Conservation (phyloP, 2,329 filamentous ascomycete species). For the Fusarium sororula region DNA sequence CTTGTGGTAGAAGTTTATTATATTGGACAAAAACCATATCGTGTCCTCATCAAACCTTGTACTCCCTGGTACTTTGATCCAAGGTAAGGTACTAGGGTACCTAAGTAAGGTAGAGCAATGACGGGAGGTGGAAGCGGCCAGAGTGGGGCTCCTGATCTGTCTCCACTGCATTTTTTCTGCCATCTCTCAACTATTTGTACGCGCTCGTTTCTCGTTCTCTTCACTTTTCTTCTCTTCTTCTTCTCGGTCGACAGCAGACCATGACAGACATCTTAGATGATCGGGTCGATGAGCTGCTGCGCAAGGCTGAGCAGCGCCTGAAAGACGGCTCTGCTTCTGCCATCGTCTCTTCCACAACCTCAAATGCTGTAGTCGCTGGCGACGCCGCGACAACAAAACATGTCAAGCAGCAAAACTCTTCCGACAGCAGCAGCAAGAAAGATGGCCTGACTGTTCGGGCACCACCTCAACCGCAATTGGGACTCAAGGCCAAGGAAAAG, state of each 20-base stretch:
- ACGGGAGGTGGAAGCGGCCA: not conserved
- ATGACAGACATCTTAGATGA: slow-evolving; percentile 45
- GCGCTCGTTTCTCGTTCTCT: slow-evolving; percentile 24
- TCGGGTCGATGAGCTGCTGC: slow-evolving; percentile 46
- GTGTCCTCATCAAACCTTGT: not conserved
- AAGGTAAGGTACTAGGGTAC: too few relatives aligned
- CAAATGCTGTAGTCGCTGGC: slow-evolving; percentile 27
- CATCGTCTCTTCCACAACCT: slow-evolving; percentile 7
- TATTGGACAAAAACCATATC: not conserved
- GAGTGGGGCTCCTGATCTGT: not conserved
- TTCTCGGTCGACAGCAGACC: slow-evolving; percentile 38
- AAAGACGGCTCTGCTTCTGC: slow-evolving; percentile 35
- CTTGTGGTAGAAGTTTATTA: not conserved
- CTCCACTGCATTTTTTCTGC: slow-evolving; percentile 31
- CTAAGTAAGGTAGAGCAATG: not conserved
- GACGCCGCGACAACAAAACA: slow-evolving; percentile 18
- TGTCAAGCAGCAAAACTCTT: slow-evolving; percentile 30
- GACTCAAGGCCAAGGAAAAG: slow-evolving; percentile 40
- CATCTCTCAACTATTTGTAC: slow-evolving; percentile 30
- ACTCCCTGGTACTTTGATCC: too few relatives aligned
- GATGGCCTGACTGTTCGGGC: slow-evolving; percentile 41
- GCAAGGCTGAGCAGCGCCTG: slow-evolving; percentile 47
- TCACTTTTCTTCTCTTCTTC: slow-evolving; percentile 18
- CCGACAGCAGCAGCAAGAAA: slow-evolving; percentile 35
- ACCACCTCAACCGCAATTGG: slow-evolving; percentile 33